phyloP scores from a whole-genome alignment of 345 rosid species.

The Citropsis articulata region DNA sequence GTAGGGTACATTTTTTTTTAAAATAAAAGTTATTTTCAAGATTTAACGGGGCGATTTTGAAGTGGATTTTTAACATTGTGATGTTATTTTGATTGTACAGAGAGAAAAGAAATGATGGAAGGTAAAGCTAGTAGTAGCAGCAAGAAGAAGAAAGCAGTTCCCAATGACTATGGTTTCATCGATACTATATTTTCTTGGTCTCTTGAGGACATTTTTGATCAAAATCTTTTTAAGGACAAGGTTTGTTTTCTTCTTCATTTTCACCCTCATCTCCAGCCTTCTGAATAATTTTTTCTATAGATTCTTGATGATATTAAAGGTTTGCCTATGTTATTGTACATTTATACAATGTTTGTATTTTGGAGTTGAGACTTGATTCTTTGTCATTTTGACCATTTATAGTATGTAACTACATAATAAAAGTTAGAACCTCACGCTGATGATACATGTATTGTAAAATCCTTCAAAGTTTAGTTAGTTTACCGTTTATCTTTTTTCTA shows the following conservation, averaged over 20 bases:
- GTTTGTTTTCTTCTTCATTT: not conserved
- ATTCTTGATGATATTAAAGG: not conserved
- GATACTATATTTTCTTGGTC: not conserved
- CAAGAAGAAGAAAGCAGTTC: slow-evolving; percentile 18
- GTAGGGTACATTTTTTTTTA: too few species aligned
- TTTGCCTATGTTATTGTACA: not conserved
- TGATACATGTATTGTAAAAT: too few species aligned
- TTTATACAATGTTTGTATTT: too few species aligned
- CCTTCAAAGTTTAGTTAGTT: not conserved
- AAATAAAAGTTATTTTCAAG: not conserved
- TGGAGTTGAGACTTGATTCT: not conserved
- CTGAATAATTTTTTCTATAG: not conserved
- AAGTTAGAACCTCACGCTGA: not conserved
- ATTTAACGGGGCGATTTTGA: not conserved
- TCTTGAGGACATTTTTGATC: not conserved
- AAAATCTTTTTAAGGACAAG: not conserved
- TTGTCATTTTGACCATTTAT: not conserved
- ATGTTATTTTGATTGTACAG: not conserved
- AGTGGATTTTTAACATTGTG: not conserved
- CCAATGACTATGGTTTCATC: not conserved
- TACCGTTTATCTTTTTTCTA: too few species aligned
- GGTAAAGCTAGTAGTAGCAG: not conserved
- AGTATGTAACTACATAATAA: not conserved
- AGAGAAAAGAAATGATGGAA: not conserved
- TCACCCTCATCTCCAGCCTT: not conserved